Evolutionary conservation across 768 basidiomycete genomes (phyloP).

Genomic region (Macrolepiota dolichaula): DNA sequence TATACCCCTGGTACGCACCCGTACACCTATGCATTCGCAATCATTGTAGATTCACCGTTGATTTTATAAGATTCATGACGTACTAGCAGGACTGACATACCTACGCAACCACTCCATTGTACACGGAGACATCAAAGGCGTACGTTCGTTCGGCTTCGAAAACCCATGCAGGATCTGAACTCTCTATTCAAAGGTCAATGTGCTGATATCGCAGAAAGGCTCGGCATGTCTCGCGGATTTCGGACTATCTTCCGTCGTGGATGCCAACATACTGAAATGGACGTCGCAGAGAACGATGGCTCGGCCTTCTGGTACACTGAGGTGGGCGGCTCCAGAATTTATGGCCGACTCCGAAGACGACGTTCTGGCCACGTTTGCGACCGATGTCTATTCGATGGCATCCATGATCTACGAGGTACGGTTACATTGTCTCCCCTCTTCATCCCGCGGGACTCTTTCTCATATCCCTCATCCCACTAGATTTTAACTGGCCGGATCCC

Average conservation of each 20-base stretch:
- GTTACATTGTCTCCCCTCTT: neutral
- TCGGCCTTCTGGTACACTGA: neutral
- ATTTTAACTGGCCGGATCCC: slow-evolving; percentile 19
- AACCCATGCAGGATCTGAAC: neutral
- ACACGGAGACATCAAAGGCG: slow-evolving; percentile 21
- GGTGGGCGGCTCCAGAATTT: slow-evolving; percentile 1
- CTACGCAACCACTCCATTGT: slow-evolving; percentile 13
- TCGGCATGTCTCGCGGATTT: neutral
- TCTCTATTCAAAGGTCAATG: neutral
- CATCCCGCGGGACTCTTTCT: too few relatives aligned
- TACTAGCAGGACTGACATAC: slow-evolving; percentile 14
- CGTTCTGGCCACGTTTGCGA: neutral
- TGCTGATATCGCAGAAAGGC: neutral
- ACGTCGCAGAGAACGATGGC: neutral
- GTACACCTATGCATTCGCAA: neutral
- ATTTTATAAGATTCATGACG: slow-evolving; percentile 10
- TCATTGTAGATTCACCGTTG: neutral
- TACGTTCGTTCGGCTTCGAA: neutral
- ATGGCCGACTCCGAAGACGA: slow-evolving; percentile 4
- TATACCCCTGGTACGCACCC: neutral
- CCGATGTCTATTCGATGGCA: slow-evolving; percentile 18
- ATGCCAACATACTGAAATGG: neutral
- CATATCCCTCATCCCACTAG: neutral
- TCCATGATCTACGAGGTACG: slow-evolving; percentile 18
- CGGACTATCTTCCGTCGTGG: neutral